Conservation (phyloP, 2,329 filamentous ascomycete species). For the Claviceps sorghi region DNA sequence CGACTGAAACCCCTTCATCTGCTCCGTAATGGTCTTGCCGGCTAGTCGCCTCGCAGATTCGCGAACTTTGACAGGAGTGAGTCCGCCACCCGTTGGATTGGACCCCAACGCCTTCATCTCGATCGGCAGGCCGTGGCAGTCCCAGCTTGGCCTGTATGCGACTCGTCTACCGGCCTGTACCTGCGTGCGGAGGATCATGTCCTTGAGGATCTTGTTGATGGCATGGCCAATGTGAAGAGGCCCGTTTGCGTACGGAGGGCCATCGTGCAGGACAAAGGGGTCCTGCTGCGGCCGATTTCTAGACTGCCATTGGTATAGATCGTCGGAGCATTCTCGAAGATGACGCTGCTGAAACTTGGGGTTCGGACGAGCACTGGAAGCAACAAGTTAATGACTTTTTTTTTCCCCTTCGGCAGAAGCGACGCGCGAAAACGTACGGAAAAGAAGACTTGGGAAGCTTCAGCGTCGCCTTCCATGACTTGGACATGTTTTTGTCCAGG, state of each 20-base stretch:
- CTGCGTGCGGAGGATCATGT: conserved; percentile 74
- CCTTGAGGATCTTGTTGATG: conserved; percentile 93
- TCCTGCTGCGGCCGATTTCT: conserved; percentile 36
- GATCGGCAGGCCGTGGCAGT: conserved; percentile 93
- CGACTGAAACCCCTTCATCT: conserved; percentile 58
- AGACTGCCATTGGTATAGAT: conserved; percentile 80
- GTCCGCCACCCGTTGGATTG: conserved; percentile 22
- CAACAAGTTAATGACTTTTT: conserved; percentile 3
- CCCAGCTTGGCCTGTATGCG: conserved; percentile 84
- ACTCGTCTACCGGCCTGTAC: conserved; percentile 58
- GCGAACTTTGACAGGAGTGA: conserved; percentile 45
- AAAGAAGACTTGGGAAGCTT: conserved; percentile 63
- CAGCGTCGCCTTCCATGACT: conserved; percentile 60
- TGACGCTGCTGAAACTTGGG: conserved; percentile 39
- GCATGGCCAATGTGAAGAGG: conserved; percentile 84
- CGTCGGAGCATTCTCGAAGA: conserved; percentile 66
- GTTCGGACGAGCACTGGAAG: conserved; percentile 34
- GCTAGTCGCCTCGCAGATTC: conserved; percentile 51
- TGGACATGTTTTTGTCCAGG: conserved; percentile 25
- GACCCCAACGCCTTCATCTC: conserved; percentile 81
- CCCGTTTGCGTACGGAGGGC: conserved; percentile 92
- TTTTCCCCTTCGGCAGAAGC: background rate
- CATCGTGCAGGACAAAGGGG: conserved; percentile 79
- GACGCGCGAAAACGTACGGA: conserved; percentile 36
- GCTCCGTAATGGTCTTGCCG: conserved; percentile 50